Conservation (phyloP, 2,329 filamentous ascomycete genomes). For the Xylaria sp. region DNA sequence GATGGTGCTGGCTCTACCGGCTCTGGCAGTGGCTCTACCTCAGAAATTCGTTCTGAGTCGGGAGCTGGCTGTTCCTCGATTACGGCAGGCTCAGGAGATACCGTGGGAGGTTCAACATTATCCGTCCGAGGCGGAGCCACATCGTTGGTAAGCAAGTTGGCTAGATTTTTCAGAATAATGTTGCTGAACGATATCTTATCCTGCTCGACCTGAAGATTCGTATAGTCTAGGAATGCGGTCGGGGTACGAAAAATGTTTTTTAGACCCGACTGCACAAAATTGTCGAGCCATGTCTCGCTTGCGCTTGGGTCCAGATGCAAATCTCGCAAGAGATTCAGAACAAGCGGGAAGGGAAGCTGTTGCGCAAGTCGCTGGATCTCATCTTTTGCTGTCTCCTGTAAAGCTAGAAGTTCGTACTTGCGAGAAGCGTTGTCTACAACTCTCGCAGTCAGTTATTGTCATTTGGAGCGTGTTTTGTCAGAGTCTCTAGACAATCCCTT, state of each 20-base stretch:
- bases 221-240: conserved; percentile 30
- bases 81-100: conserved; percentile 6
- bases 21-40: not conserved
- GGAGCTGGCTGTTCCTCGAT: conserved; percentile 10
- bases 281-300: conserved; percentile 32
- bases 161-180: conserved; percentile 32
- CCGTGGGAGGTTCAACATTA: not conserved
- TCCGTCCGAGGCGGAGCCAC: not conserved
- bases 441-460: not conserved
- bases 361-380: conserved; percentile 40
- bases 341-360: conserved; percentile 32
- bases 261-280: conserved; percentile 29
- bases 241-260: conserved; percentile 26
- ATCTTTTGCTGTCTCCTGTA: conserved; percentile 35
- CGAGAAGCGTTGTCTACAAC: conserved; percentile 23
- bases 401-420: conserved; percentile 32
- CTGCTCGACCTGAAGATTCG: conserved; percentile 17
- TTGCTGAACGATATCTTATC: conserved; percentile 32
- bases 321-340: conserved; percentile 30
- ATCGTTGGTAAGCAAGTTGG: conserved; percentile 25
- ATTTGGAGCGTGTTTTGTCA: too few relatives aligned
- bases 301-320: conserved; percentile 19
- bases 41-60: not conserved
- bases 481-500: too few relatives aligned
- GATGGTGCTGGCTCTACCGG: conserved; percentile 1